Conservation (phyloP, 192 early-diverging fungal species). For the Linnemannia exigua region DNA sequence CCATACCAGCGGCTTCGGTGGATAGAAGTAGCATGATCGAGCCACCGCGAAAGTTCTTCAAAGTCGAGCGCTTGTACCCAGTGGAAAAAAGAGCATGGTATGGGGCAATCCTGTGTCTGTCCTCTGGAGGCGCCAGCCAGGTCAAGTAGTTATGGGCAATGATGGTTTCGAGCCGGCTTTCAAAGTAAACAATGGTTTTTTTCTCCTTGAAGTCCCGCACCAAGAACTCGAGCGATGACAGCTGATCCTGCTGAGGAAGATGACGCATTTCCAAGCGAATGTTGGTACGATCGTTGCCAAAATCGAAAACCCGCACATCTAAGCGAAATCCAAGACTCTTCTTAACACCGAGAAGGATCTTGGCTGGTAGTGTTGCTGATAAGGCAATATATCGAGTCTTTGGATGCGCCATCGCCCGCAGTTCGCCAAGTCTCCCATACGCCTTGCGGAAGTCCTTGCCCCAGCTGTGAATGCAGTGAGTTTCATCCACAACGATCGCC, state of each 20-base stretch:
- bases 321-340: neutral
- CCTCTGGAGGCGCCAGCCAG: neutral
- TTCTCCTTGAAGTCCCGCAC: neutral
- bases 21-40: conserved; percentile 10
- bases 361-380: conserved; percentile 14
- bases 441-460: conserved; percentile 4
- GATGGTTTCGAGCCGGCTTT: neutral
- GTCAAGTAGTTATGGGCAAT: neutral
- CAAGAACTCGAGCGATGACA: conserved; percentile 9
- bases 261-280: conserved; percentile 14
- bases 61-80: neutral
- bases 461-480: conserved; percentile 19
- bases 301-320: conserved; percentile 1
- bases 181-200: conserved; percentile 32
- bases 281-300: conserved; percentile 23
- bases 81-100: conserved; percentile 15
- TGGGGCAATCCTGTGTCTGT: conserved; percentile 1
- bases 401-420: neutral
- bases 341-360: conserved; percentile 13
- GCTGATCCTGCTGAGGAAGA: neutral
- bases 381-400: conserved; percentile 3
- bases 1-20: too few species aligned
- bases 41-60: neutral
- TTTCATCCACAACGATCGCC: conserved; percentile 20
- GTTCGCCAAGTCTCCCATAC: conserved; percentile 9